Evolutionary conservation across 257 asterid genomes (phyloP), one percentile per base, ranked within the genome.

Genomic region (Nicotiana otophora): DNA sequence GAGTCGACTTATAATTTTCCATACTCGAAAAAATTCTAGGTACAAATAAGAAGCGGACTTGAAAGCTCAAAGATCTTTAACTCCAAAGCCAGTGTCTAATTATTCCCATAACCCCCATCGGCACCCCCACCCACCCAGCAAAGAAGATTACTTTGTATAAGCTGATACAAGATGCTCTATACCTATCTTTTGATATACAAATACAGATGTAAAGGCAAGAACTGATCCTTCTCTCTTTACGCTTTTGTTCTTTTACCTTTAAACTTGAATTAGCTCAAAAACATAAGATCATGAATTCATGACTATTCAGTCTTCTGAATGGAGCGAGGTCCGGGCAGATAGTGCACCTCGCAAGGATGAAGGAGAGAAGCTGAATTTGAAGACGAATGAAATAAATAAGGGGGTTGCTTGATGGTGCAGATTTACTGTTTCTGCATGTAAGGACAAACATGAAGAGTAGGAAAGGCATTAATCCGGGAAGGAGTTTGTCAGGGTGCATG

Each of bases 301-400:
- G 33, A 46, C 12, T 28, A 7, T 46, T 46, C 61, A 65, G 36
- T 72, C 79, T 72, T 46, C 23, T 72, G 79, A 72, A 42, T 72
- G 79, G 61, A 42, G 39, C 23, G 15, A 72, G 61, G 20, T 23
- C 23, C 57, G 61, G 61, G 8, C 39, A 72, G 60, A 72, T 16
- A 46, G 60, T 42, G 79, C 79, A 72, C 79, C 39, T 23, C n/a
- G 6, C 20, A 72, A 72, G 79, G 61, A 72, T 72, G 61, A 20
- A 72, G 79, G 34, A 20, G 77, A 69, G 26, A 46, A 72, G 20
- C n/a, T 42, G 58, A 55, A 70, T 70, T 36, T 70, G n/a, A 70
- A 70, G 33, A 70, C n/a, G 4, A 20, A 70, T 15, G 78, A 70
- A 36, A 42, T 70, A 70, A n/a, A n/a, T 11, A 70, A 70, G 57